These are phyloP conservation scores for Globisporangium rhizosaccharum DNA, from an alignment of 352 stramenopile genomes.

Conservation along the genomic window DNA sequence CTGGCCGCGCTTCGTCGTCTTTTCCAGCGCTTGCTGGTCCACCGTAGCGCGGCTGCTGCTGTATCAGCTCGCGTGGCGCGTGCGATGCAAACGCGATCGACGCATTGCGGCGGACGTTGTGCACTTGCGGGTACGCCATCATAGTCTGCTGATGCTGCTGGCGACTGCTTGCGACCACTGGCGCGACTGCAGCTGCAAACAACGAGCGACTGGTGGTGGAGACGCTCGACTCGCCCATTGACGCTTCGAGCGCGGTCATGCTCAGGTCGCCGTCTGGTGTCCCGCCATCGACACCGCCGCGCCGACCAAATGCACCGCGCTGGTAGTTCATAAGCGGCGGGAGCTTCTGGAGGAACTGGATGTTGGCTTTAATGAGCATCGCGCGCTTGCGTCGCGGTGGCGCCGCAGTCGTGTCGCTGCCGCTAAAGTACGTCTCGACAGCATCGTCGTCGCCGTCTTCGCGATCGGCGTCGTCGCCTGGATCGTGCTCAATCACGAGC, in stretches of 20 bases:
- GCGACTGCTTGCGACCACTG: constrained; percentile 8
- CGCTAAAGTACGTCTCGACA: constrained; percentile 6
- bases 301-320: constrained; percentile 44
- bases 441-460: constrained; percentile 16
- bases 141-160: not conserved
- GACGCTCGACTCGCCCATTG: constrained; percentile 69
- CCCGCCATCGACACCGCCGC: constrained; percentile 60
- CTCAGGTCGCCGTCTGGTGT: constrained; percentile 25
- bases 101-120: constrained; percentile 1
- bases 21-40: constrained; percentile 21
- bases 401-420: constrained; percentile 11
- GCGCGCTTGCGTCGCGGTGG: constrained; percentile 41
- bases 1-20: constrained; percentile 44
- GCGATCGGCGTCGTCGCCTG: constrained; percentile 11
- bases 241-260: constrained; percentile 60
- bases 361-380: constrained; percentile 47
- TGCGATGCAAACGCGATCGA: constrained; percentile 2
- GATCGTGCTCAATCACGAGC: constrained; percentile 5
- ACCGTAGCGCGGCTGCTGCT: not conserved
- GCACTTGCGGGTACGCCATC: not conserved
- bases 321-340: constrained; percentile 55
- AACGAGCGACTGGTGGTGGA: constrained; percentile 19
- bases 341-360: constrained; percentile 68
- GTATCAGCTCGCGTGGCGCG: too few species aligned
- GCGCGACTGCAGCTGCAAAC: constrained; percentile 35